phyloP scores from a whole-genome alignment of 306 rosid genomes.

The Benincasa hispida region DNA sequence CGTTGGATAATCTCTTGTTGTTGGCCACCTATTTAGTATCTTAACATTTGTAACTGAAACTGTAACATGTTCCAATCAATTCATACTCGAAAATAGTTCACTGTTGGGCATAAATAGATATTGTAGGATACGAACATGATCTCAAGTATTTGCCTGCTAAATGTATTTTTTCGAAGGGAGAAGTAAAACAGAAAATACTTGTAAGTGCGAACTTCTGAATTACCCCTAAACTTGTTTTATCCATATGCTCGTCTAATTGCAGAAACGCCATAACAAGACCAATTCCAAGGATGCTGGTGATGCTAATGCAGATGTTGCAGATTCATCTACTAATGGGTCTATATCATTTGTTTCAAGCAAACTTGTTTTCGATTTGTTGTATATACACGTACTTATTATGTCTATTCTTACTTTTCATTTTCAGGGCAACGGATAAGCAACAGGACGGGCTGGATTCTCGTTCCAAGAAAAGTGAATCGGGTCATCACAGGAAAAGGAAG shows the following conservation, averaged over 20 bases:
- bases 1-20: neutral
- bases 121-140: neutral
- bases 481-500: constrained; percentile 27
- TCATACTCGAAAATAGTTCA: neutral
- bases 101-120: neutral
- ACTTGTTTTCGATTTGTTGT: neutral
- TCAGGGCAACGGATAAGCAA: constrained; percentile 38
- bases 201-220: neutral
- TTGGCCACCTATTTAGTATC: too few relatives aligned
- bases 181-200: neutral
- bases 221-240: neutral
- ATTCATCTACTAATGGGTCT: constrained; percentile 41
- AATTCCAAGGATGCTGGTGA: constrained; percentile 24
- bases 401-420: neutral
- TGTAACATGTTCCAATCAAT: neutral
- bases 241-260: constrained; percentile 13
- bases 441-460: constrained; percentile 14
- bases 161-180: neutral
- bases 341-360: constrained; percentile 5
- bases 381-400: neutral
- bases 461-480: constrained; percentile 15
- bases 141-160: neutral
- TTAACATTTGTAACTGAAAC: neutral
- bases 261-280: constrained; percentile 69
- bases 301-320: constrained; percentile 20